Evolutionary conservation across 2,329 filamentous ascomycete genomes (phyloP).

Genomic region (Phyllosticta citriasiana): DNA sequence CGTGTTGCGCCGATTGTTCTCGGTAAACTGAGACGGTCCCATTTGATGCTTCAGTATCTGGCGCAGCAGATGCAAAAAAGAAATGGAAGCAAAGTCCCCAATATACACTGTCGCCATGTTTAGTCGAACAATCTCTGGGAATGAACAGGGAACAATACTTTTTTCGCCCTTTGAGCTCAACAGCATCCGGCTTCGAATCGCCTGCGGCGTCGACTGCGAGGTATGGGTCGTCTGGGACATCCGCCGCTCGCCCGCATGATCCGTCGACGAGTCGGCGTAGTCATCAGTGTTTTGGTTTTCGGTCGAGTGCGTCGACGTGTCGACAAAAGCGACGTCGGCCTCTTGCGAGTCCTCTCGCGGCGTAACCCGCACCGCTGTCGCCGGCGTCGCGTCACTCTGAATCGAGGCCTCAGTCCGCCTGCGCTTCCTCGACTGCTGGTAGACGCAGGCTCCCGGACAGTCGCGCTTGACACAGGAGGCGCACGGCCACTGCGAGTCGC

Average conservation of each 20-base stretch:
- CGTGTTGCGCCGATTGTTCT: slow-evolving; percentile 40
- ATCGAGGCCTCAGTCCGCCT: slow-evolving; percentile 2
- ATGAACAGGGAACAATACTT: slow-evolving; percentile 25
- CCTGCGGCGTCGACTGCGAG: slow-evolving; percentile 6
- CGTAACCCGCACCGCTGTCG: background rate
- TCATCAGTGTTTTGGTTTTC: background rate
- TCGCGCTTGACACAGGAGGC: slow-evolving; percentile 15
- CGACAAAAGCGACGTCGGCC: background rate
- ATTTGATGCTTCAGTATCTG: slow-evolving; percentile 40
- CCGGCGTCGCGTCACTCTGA: slow-evolving; percentile 1
- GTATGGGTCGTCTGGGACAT: background rate
- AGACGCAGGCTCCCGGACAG: slow-evolving; percentile 12
- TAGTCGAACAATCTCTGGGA: background rate
- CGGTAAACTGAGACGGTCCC: slow-evolving; percentile 45
- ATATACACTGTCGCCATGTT: slow-evolving; percentile 32
- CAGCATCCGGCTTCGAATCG: slow-evolving; percentile 34
- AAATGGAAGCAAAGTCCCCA: slow-evolving; percentile 43
- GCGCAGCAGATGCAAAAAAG: slow-evolving; percentile 46
- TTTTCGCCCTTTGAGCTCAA: slow-evolving; percentile 44
- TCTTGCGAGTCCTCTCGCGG: slow-evolving; percentile 10
- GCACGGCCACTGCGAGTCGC: slow-evolving; percentile 15
- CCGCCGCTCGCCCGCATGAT: background rate
- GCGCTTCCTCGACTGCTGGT: slow-evolving; percentile 11
- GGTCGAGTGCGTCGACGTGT: background rate
- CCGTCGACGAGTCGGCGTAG: slow-evolving; percentile 2